A percentile compares a stretch with the other conserved stretches of the same genome.
Conservation (phyloP, 768 basidiomycete species). For the Filobasidium floriforme region DNA sequence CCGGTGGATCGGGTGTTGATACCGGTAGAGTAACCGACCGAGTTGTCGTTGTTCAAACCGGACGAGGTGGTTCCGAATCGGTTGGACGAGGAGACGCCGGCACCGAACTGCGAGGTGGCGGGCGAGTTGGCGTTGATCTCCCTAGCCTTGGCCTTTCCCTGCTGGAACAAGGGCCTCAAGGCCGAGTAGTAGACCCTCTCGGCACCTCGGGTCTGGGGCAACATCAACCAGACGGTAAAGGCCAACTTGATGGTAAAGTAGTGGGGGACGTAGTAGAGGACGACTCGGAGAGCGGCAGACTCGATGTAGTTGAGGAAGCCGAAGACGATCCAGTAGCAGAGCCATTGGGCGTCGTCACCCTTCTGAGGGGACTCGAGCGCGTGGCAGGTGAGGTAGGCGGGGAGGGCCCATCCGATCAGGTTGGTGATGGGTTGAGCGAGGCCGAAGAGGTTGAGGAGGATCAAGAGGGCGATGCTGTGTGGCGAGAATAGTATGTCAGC, state of each 20-base stretch:
- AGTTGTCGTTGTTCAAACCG: conserved; percentile 15
- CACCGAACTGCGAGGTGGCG: conserved; percentile 23
- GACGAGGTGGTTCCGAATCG: conserved; percentile 29
- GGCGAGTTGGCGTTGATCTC: conserved; percentile 15
- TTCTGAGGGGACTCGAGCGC: conserved; percentile 75
- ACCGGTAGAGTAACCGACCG: conserved; percentile 19
- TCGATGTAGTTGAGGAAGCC: conserved; percentile 87
- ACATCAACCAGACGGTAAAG: conserved; percentile 70
- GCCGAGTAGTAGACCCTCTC: conserved; percentile 67
- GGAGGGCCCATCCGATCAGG: conserved; percentile 87
- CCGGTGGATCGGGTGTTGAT: conserved; percentile 9
- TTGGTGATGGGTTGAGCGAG: conserved; percentile 88
- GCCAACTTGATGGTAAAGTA: conserved; percentile 88
- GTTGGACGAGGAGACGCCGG: conserved; percentile 30
- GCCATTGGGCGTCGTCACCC: conserved; percentile 84
- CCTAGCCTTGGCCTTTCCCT: conserved; percentile 39
- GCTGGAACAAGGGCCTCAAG: conserved; percentile 71
- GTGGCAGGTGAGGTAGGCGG: conserved; percentile 90
- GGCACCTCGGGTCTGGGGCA: conserved; percentile 53
- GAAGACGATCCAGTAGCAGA: conserved; percentile 78
- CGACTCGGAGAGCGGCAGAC: conserved; percentile 68
- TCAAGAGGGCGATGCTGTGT: conserved; percentile 37
- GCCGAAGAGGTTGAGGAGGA: conserved; percentile 51
- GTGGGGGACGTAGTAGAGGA: conserved; percentile 86
- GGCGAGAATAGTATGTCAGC: not conserved